Conservation (phyloP, 345 rosid genomes). For the Balakata baccata region DNA sequence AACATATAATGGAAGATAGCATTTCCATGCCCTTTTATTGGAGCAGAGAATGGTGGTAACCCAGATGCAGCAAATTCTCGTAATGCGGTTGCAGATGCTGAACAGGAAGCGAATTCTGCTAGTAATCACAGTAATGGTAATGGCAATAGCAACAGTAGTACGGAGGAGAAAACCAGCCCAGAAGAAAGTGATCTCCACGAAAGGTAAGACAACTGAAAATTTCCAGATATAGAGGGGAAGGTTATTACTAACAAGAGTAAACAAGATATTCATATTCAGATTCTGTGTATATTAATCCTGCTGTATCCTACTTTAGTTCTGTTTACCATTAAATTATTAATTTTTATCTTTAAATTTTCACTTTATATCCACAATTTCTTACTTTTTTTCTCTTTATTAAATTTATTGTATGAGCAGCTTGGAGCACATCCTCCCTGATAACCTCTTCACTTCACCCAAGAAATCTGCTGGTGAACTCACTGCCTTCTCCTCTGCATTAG, state of each 20-base stretch:
- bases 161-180: conserved; percentile 36
- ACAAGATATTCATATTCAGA: conserved; percentile 10
- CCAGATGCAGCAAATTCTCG: conserved; percentile 22
- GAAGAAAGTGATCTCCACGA: conserved; percentile 46
- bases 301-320: conserved; percentile 16
- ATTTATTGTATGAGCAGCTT: conserved; percentile 36
- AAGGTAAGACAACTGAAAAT: conserved; percentile 31
- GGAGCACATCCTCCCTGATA: conserved; percentile 60
- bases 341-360: background rate
- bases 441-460: conserved; percentile 55
- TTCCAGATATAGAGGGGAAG: background rate
- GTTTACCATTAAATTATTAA: background rate
- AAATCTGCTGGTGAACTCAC: conserved; percentile 39
- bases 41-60: conserved; percentile 39
- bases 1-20: background rate
- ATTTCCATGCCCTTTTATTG: conserved; percentile 11
- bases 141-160: conserved; percentile 20
- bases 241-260: conserved; percentile 13
- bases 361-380: conserved; percentile 14
- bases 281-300: background rate
- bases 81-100: conserved; percentile 21
- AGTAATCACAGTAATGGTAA: conserved; percentile 25
- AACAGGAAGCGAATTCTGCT: conserved; percentile 31
- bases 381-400: conserved; percentile 6
- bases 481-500: conserved; percentile 26